A percentile compares a stretch with the other conserved stretches of the same genome.
Evolutionary conservation across 495 filamentous ascomycete species (phyloP).

Genomic region (Cryomyces minteri): DNA sequence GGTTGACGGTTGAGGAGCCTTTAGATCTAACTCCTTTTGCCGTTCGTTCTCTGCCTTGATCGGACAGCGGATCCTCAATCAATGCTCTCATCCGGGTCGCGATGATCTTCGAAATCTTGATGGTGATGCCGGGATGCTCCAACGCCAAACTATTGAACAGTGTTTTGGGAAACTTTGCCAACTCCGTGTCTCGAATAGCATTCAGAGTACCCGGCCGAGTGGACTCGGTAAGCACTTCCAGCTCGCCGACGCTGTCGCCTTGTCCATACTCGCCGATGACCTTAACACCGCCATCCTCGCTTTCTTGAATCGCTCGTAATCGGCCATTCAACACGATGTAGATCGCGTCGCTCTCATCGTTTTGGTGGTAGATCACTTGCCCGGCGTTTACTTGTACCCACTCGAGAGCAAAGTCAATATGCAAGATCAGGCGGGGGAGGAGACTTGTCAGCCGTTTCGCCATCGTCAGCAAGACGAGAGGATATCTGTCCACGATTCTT

Average conservation of each 20-base stretch:
- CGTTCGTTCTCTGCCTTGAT: conserved; percentile 25
- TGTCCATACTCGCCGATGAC: conserved; percentile 90
- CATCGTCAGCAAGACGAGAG: conserved; percentile 83
- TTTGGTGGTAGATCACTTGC: conserved; percentile 84
- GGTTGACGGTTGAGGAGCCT: conserved; percentile 71
- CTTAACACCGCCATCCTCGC: conserved; percentile 60
- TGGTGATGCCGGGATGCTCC: conserved; percentile 94
- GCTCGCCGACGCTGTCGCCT: conserved; percentile 90
- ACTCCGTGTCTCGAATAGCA: conserved; percentile 88
- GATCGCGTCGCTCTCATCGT: conserved; percentile 93
- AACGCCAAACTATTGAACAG: conserved; percentile 94
- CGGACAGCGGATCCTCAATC: conserved; percentile 61
- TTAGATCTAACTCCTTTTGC: conserved; percentile 41
- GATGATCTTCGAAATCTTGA: conserved; percentile 97
- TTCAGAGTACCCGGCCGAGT: conserved; percentile 74
- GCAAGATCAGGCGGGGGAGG: conserved; percentile 77
- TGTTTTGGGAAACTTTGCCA: conserved; percentile 89
- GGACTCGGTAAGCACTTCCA: conserved; percentile 94
- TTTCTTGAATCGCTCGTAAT: conserved; percentile 60
- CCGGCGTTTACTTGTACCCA: conserved; percentile 95
- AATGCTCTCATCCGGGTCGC: conserved; percentile 83
- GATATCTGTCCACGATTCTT: conserved; percentile 78
- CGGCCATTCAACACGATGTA: conserved; percentile 95
- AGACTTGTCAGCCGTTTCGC: conserved; percentile 83
- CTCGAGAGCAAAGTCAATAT: conserved; percentile 95